Base-by-base conservation (phyloP, 495 filamentous ascomycete genomes). In the Lepidopterella palustris region DNA sequence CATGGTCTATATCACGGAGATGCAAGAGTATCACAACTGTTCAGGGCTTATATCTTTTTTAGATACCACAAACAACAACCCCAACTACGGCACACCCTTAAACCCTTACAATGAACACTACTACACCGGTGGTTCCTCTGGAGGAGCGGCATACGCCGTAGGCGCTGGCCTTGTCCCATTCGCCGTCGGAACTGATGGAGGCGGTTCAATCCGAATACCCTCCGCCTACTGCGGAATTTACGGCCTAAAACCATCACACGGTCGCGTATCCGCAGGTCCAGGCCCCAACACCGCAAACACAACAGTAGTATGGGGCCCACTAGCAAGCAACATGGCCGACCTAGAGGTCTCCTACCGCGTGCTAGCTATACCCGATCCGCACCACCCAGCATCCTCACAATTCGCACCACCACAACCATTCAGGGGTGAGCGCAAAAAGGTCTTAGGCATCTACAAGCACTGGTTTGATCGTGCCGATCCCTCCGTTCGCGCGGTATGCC, bases 101-200 rank as follows among this genome's bases (percentile, higher is more conserved):
- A 97, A 97, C 72, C 93, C 92, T 45, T 83, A 90, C 66, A 91
- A 95, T 69, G 70, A 73, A 0, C 64, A 77, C 2, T 96, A 91
- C 76, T 97, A 95, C 73, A 85, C 87, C 25, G 92, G 92, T 26
- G 92, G 92, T 15, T 95, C 89, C 0, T 95, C 91, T 0, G 88
- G 90, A 5, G 92, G 92, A 4, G 83, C 84, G 24, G 92, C 82
- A 0, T 96, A 92, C 56, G 83, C 87, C 40, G 82, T 96, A 31
- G 77, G 81, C 9, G 78, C 84, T 4, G 92, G 91, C 0, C 69
- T 96, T 10, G 78, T 95, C 3, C 91, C 91, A 13, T 84, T 97
- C 61, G 84, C 87, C 5, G 74, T 95, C 8, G 92, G 90, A 29
- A 86, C 87, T 2, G 92, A 97, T 70, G 89, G 89, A 8, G 92